phyloP scores from a whole-genome alignment of 2,329 filamentous ascomycete species.

The Fusarium verticillioides region DNA sequence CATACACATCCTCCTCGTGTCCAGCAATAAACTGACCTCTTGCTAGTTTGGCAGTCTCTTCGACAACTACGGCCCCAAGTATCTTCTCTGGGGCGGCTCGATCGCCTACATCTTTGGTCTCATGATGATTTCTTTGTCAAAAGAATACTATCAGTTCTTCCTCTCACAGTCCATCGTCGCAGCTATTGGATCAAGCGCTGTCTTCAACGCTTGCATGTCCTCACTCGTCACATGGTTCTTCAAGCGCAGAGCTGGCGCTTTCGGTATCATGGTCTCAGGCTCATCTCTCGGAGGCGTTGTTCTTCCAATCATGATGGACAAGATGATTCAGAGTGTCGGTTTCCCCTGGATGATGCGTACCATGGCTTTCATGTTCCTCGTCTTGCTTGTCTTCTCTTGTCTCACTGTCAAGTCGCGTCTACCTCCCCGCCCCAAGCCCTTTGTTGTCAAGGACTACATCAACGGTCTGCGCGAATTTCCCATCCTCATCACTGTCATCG shows the following conservation, averaged over 20 bases:
- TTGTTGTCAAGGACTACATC: slow-evolving; percentile 60
- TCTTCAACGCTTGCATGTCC: slow-evolving; percentile 57
- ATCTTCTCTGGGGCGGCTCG: slow-evolving; percentile 64
- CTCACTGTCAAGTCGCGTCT: slow-evolving; percentile 52
- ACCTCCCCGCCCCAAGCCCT: slow-evolving; percentile 57
- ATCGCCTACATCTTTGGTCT: slow-evolving; percentile 70
- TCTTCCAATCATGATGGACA: slow-evolving; percentile 70
- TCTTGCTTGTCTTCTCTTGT: slow-evolving; percentile 48
- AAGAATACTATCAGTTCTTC: slow-evolving; percentile 58
- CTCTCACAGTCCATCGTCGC: slow-evolving; percentile 56
- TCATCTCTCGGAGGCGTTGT: slow-evolving; percentile 65
- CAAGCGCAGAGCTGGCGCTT: slow-evolving; percentile 61
- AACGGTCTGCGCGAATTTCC: slow-evolving; percentile 58
- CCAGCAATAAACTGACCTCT: background rate
- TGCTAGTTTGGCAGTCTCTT: slow-evolving; percentile 66
- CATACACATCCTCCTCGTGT: slow-evolving; percentile 32
- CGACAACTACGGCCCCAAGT: slow-evolving; percentile 72
- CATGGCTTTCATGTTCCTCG: slow-evolving; percentile 59
- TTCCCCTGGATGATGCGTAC: slow-evolving; percentile 62
- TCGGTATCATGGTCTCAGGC: slow-evolving; percentile 65
- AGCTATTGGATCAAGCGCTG: slow-evolving; percentile 55
- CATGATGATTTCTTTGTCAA: slow-evolving; percentile 70
- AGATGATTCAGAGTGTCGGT: slow-evolving; percentile 60
- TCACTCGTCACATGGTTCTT: slow-evolving; percentile 63
- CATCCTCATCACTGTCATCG: slow-evolving; percentile 56